These are phyloP conservation scores for Leptodermis oblonga DNA, from an alignment of 257 asterid genomes.

Conservation along the genomic window DNA sequence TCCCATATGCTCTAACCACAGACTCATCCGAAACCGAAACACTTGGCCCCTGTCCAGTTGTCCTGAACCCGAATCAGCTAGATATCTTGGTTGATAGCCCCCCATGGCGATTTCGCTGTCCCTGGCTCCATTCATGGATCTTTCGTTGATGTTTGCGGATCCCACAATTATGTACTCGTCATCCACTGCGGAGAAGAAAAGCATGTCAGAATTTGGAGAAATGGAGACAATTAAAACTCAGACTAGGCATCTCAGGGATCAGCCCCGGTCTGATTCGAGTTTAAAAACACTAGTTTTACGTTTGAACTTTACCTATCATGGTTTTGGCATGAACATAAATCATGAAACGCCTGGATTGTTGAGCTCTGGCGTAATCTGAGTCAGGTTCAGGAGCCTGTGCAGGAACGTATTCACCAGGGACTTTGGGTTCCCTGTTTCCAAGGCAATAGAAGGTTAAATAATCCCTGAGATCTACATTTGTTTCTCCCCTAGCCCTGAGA, in stretches of 20 bases:
- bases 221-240: not conserved
- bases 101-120: constrained; percentile 95
- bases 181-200: constrained; percentile 41
- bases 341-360: constrained; percentile 83
- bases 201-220: not conserved
- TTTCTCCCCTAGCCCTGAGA: constrained; percentile 40
- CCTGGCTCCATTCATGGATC: constrained; percentile 90
- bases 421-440: constrained; percentile 65
- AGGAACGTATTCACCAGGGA: constrained; percentile 49
- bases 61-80: constrained; percentile 18
- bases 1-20: constrained; percentile 76
- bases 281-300: too few species aligned
- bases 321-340: constrained; percentile 86
- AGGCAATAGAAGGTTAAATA: constrained; percentile 85
- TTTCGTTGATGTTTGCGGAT: constrained; percentile 89
- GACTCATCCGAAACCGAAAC: constrained; percentile 56
- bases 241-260: too few species aligned
- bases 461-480: constrained; percentile 51
- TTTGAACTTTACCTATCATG: constrained; percentile 65
- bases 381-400: constrained; percentile 56
- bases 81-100: constrained; percentile 72
- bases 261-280: too few species aligned
- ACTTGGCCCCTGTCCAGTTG: constrained; percentile 48
- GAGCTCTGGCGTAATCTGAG: constrained; percentile 70
- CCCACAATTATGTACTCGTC: constrained; percentile 91